Conservation (phyloP, 2,329 filamentous ascomycete species). For the Phialemoniopsis sp. region DNA sequence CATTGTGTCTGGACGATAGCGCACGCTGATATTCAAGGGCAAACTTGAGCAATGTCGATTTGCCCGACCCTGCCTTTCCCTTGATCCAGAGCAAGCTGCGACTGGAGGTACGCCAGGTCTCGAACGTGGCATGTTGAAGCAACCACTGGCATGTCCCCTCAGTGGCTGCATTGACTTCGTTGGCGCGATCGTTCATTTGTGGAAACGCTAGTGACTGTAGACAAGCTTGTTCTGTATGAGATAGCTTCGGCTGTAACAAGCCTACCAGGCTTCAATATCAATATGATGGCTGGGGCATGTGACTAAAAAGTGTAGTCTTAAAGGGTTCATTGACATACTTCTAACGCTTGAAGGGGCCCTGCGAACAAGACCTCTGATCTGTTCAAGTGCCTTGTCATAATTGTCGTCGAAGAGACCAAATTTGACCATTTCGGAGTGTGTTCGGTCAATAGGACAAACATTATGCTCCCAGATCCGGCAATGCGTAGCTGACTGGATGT, state of each 20-base stretch:
- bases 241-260: too few species aligned
- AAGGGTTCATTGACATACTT: too few species aligned
- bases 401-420: conserved; percentile 21
- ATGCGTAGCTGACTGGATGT: too few species aligned
- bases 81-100: conserved; percentile 29
- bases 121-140: conserved; percentile 13
- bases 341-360: conserved; percentile 15
- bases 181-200: conserved; percentile 15
- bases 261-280: too few species aligned
- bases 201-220: conserved; percentile 23
- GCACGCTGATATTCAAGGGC: too few species aligned
- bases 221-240: conserved; percentile 8
- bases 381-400: conserved; percentile 20
- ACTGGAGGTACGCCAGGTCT: not conserved
- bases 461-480: too few species aligned
- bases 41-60: conserved; percentile 23
- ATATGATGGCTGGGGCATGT: too few species aligned
- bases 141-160: conserved; percentile 25
- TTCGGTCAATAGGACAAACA: too few species aligned
- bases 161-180: conserved; percentile 12
- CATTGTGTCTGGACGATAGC: too few species aligned
- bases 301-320: too few species aligned
- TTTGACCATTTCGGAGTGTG: too few species aligned
- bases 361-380: conserved; percentile 19
- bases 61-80: conserved; percentile 29